Evolutionary conservation across 2,329 filamentous ascomycete species (phyloP).

Genomic region (Thelonectria blattea): DNA sequence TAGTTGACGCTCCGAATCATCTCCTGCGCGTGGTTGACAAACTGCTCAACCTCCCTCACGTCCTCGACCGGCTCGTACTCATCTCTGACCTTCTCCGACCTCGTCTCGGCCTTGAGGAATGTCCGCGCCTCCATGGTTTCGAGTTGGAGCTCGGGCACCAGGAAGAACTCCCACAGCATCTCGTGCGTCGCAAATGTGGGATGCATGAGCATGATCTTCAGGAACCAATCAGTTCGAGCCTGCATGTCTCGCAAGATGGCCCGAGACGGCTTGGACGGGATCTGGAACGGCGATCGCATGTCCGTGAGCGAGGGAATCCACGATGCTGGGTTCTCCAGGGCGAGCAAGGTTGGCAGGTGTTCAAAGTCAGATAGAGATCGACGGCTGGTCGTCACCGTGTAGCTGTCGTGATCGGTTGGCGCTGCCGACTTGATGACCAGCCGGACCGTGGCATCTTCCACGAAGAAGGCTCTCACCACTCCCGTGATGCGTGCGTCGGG

Average conservation of each 20-base stretch:
- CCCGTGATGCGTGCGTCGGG: slow-evolving; percentile 85
- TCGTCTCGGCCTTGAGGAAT: slow-evolving; percentile 81
- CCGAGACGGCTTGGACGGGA: slow-evolving; percentile 89
- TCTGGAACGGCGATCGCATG: slow-evolving; percentile 86
- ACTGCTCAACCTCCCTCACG: slow-evolving; percentile 87
- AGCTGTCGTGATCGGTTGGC: slow-evolving; percentile 79
- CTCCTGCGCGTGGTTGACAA: slow-evolving; percentile 88
- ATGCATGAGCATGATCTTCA: slow-evolving; percentile 85
- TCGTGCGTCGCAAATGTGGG: slow-evolving; percentile 95
- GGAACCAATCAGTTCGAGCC: slow-evolving; percentile 81
- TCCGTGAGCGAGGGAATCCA: slow-evolving; percentile 85
- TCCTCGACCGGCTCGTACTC: slow-evolving; percentile 87
- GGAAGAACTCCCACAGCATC: slow-evolving; percentile 98
- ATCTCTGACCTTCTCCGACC: slow-evolving; percentile 84
- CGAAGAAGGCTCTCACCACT: slow-evolving; percentile 94
- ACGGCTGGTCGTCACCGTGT: slow-evolving; percentile 93
- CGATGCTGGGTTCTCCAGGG: slow-evolving; percentile 90
- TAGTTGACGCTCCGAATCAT: slow-evolving; percentile 86
- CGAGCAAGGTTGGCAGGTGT: slow-evolving; percentile 81
- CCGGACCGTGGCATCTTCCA: slow-evolving; percentile 92
- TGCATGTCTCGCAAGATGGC: slow-evolving; percentile 89
- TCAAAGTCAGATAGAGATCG: slow-evolving; percentile 90
- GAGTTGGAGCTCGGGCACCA: slow-evolving; percentile 91
- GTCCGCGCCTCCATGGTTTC: slow-evolving; percentile 90
- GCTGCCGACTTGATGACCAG: slow-evolving; percentile 94